Evolutionary conservation across 169 alveolate species (phyloP).

Genomic region (Cryptosporidium baileyi): DNA sequence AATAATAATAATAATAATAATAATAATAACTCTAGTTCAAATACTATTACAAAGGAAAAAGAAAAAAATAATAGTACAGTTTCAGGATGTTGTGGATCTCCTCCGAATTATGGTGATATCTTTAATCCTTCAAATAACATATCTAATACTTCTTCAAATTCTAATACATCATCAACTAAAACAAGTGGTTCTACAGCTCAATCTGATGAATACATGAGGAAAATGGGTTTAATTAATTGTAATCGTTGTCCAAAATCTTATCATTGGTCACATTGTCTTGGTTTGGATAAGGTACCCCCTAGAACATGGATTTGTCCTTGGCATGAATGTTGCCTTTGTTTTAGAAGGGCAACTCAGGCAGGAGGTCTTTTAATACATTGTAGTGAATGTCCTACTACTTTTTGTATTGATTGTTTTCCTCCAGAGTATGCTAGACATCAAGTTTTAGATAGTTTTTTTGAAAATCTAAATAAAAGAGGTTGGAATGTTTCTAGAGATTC

Average conservation of each 20-base stretch:
- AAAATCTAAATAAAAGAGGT: slow-evolving; percentile 85
- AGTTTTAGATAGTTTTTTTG: slow-evolving; percentile 84
- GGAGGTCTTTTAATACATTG: slow-evolving; percentile 90
- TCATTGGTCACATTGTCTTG: slow-evolving; percentile 84
- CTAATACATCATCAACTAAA: neutral
- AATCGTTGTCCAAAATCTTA: slow-evolving; percentile 89
- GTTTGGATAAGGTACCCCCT: slow-evolving; percentile 72
- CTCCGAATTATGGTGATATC: slow-evolving; percentile 36
- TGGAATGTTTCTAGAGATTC: slow-evolving; percentile 84
- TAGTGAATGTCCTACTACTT: slow-evolving; percentile 89
- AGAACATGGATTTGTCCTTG: slow-evolving; percentile 90
- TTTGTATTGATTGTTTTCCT: slow-evolving; percentile 91
- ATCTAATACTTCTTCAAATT: neutral
- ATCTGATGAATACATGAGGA: slow-evolving; percentile 49
- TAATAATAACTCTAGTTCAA: neutral
- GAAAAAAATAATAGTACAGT: neutral
- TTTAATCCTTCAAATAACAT: neutral
- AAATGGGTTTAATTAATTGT: slow-evolving; percentile 81
- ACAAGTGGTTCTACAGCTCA: slow-evolving; percentile 44
- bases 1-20: neutral
- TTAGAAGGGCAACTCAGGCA: slow-evolving; percentile 87
- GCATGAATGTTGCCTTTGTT: slow-evolving; percentile 91
- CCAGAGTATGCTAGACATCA: slow-evolving; percentile 82
- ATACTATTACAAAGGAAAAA: too few species aligned
- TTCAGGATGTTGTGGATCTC: slow-evolving; percentile 45